Base-by-base conservation (phyloP, 2,329 filamentous ascomycete species). In the Ambrosiella beaveri region DNA sequence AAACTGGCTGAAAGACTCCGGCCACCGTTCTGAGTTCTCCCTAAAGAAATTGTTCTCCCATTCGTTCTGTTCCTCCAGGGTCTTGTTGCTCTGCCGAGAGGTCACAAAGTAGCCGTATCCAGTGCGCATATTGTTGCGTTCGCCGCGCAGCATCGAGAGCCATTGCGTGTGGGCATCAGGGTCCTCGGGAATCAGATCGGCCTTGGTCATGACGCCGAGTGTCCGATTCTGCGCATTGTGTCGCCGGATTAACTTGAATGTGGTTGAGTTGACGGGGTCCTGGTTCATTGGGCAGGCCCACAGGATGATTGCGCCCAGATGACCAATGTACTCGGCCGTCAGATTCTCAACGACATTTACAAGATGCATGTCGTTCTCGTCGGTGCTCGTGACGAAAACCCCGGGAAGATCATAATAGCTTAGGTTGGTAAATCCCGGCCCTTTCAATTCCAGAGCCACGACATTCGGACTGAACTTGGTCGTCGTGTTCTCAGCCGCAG, bases 381-480 rank as follows among this genome's bases (percentile, higher is more conserved):
- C 74, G 1, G 81, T 79, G 0, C 83, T 77, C 7, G 84, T 84
- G 17, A 82, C 80, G 61, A 95, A 91, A 0, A 94, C 81, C 0
- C 89, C 89, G 0, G 89, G 89, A 0, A 95, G 74, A 61, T 95
- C 89, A 61, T 87, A 91, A 64, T 95, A 94, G 0, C 84, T 88
- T 0, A 95, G 67, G 5, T 87, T 81, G 0, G 87, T 84, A 0
- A 91, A 75, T 0, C 74, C 75, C 0, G 85, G 85, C 0, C 84
- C 85, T 0, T 80, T 80, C 35, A 95, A 88, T 56, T 88, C 79
- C 0, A 95, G 72, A 0, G 82, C 78, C 0, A 95, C 82, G 0
- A 89, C 76, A 62, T 95, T 95, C 0, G 89, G 89, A 0, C 85
- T 88, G 63, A 94, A 94, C 7, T 86, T 81, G 0, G 84, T 81